Evolutionary conservation across 805 yeast genomes (phyloP).

Genomic region (Spencermartinsiella europaea): DNA sequence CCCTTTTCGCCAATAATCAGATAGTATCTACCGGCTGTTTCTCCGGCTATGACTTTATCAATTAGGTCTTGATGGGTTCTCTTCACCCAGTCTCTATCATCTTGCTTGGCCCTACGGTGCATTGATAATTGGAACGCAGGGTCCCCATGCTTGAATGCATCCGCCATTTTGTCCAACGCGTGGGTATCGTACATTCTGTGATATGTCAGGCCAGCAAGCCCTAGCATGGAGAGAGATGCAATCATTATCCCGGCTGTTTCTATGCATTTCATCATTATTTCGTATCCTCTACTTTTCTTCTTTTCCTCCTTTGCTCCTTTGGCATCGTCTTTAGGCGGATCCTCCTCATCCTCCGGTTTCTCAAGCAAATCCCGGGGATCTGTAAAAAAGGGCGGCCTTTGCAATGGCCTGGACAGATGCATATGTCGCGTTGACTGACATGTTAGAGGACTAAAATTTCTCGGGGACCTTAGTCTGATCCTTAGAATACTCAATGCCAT

Average conservation of each 20-base stretch:
- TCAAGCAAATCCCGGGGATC: not conserved
- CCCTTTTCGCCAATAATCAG: conserved; percentile 80
- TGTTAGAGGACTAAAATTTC: too few relatives aligned
- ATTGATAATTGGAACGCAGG: conserved; percentile 56
- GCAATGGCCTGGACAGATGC: too few relatives aligned
- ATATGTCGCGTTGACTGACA: too few relatives aligned
- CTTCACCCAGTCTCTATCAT: conserved; percentile 56
- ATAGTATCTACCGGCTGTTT: conserved; percentile 62
- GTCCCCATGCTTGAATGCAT: conserved; percentile 56
- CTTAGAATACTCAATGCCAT: too few relatives aligned
- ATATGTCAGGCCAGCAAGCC: conserved; percentile 65
- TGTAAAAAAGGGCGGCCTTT: too few relatives aligned
- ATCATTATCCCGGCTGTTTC: conserved; percentile 72
- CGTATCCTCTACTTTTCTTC: not conserved
- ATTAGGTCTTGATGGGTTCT: conserved; percentile 61
- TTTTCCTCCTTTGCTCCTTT: not conserved
- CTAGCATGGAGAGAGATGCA: conserved; percentile 62
- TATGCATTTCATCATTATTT: conserved; percentile 15
- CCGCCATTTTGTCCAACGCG: conserved; percentile 58
- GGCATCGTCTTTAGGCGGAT: not conserved
- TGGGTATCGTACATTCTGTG: conserved; percentile 56
- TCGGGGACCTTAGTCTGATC: too few relatives aligned
- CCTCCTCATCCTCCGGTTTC: not conserved
- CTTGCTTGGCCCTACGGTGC: conserved; percentile 33
- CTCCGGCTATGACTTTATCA: conserved; percentile 62